phyloP scores from a whole-genome alignment of 805 yeast species.

The Saturnispora hagleri region DNA sequence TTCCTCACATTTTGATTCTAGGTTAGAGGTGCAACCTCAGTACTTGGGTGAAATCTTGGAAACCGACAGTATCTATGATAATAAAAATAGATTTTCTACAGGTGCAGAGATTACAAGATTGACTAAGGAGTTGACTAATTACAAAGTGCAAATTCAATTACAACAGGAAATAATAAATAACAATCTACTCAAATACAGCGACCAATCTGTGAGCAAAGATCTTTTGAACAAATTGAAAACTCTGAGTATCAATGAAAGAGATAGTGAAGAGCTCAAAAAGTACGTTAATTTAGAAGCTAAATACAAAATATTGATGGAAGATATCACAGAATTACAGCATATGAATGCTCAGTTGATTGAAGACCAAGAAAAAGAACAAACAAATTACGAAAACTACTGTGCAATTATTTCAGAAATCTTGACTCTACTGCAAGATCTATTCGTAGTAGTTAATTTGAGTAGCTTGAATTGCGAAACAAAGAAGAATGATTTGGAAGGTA shows the following conservation, averaged over 20 bases:
- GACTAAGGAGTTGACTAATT: conserved; percentile 26
- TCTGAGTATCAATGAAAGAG: not conserved
- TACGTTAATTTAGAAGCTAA: not conserved
- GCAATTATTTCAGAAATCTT: conserved; percentile 20
- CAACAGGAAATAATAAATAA: conserved; percentile 25
- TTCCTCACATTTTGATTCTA: conserved; percentile 1
- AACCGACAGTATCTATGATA: not conserved
- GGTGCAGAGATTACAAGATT: conserved; percentile 20
- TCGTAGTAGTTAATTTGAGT: not conserved
- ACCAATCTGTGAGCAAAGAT: conserved; percentile 10
- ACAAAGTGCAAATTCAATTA: conserved; percentile 27
- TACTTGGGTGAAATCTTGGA: not conserved
- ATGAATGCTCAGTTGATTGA: conserved; percentile 9
- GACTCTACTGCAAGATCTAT: conserved; percentile 23
- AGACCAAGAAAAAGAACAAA: conserved; percentile 30
- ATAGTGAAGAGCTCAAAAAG: not conserved
- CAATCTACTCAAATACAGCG: conserved; percentile 10
- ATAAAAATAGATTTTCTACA: not conserved
- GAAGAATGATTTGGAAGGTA: not conserved
- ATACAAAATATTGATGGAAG: not conserved
- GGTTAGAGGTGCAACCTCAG: not conserved
- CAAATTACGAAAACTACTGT: conserved; percentile 36
- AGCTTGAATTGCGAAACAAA: conserved; percentile 5
- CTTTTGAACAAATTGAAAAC: conserved; percentile 7
- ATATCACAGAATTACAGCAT: conserved; percentile 10